Evolutionary conservation across 2,329 filamentous ascomycete genomes (phyloP).

Genomic region (Tolypocladium guangdongense): DNA sequence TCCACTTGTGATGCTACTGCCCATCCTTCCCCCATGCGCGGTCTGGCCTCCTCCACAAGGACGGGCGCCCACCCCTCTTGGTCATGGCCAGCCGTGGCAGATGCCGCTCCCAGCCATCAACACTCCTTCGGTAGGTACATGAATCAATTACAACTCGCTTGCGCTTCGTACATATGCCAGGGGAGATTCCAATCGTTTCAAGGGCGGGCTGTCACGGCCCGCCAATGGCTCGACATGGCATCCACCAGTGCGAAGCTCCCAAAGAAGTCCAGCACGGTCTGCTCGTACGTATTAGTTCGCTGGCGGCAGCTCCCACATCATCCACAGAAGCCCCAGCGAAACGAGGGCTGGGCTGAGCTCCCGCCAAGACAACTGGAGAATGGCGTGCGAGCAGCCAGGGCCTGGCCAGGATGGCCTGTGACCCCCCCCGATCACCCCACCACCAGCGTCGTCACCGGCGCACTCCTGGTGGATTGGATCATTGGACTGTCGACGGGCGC

Average conservation of each 20-base stretch:
- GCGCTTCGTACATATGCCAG: neutral
- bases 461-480: neutral
- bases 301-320: neutral
- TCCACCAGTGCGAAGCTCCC: neutral
- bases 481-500: neutral
- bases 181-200: neutral
- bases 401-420: neutral
- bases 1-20: neutral
- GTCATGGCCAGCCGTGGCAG: neutral
- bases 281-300: neutral
- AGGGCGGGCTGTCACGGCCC: neutral
- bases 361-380: neutral
- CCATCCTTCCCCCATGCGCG: neutral
- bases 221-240: neutral
- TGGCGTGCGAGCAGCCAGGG: slow-evolving; percentile 2
- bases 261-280: neutral
- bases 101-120: neutral
- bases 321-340: neutral
- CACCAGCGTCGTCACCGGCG: neutral
- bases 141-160: neutral
- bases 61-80: neutral
- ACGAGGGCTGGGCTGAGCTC: neutral
- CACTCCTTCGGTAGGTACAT: neutral
- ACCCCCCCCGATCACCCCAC: slow-evolving; percentile 1
- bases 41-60: neutral